phyloP scores from a whole-genome alignment of 176 grass and related monocot species.

The Musa acuminata region DNA sequence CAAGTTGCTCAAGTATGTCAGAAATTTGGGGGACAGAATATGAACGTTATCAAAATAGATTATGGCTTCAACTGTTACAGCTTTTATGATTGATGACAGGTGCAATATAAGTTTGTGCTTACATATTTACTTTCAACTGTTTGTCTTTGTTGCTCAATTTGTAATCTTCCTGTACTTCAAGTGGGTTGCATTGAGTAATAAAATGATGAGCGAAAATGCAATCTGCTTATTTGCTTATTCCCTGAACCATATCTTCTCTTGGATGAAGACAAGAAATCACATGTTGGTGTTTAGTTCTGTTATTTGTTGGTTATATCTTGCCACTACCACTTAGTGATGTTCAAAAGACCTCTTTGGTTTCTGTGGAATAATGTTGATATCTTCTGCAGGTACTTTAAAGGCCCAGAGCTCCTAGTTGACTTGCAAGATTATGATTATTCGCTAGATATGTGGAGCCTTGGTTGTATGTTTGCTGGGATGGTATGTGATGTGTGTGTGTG shows the following conservation, averaged over 20 bases:
- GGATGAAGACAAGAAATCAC: too few relatives aligned
- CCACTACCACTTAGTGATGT: background rate
- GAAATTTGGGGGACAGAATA: background rate
- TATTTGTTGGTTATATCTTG: background rate
- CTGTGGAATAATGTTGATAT: background rate
- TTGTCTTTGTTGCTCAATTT: too few relatives aligned
- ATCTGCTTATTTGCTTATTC: background rate
- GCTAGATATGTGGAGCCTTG: conserved; percentile 96
- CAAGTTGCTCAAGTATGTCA: background rate
- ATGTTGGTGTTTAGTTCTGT: background rate
- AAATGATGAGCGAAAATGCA: background rate
- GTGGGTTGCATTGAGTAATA: background rate
- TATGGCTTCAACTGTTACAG: background rate
- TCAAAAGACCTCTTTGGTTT: background rate
- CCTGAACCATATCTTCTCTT: too few relatives aligned
- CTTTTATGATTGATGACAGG: background rate
- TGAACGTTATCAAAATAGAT: background rate
- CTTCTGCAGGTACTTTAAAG: conserved; percentile 59
- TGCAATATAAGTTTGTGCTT: background rate
- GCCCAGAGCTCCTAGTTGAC: conserved; percentile 92
- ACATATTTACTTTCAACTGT: background rate
- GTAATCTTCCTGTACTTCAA: too few relatives aligned
- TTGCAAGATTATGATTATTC: conserved; percentile 98
- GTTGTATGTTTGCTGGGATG: conserved; percentile 95
- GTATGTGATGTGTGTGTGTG: conserved; percentile 32